Base-by-base conservation (phyloP, 2,329 filamentous ascomycete species). In the Colletotrichum ledebouriae region DNA sequence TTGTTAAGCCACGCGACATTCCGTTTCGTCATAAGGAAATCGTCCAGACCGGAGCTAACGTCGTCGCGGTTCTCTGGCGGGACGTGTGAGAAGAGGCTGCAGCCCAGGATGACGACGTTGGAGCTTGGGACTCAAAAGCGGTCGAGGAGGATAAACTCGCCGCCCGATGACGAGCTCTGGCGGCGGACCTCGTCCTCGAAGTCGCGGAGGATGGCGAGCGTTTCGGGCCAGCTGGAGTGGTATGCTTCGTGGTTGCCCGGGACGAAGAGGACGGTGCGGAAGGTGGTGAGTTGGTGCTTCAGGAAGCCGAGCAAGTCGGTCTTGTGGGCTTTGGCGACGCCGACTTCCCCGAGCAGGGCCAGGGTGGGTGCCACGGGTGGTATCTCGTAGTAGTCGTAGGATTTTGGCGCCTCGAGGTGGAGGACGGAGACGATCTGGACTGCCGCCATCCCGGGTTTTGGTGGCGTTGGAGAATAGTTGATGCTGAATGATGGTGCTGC, bases 221-320 rank as follows among this genome's bases (percentile, higher is more conserved):
- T 74, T 0, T 73, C 67, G 2, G 72, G 47, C 82, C 82, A 85
- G 44, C 13, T 76, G 4, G 79, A 80, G 52, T 76, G 72, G 70
- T 85, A 88, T 0, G 85, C 78, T 72, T 90, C 87, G 72, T 89
- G 86, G 71, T 89, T 89, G 0, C 87, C 86, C 0, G 83, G 74
- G 0, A 89, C 78, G 34, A 87, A 79, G 46, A 89, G 80, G 1
- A 89, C 83, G 2, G 78, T 73, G 5, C 77, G 73, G 71, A 88
- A 89, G 6, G 81, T 76, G 2, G 44, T 37, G 3, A 89, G 80
- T 71, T 88, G 86, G 2, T 70, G 72, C 12, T 73, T 77, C 10
- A 89, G 74, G 71, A 89, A 89, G 1, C 39, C 60, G 39, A 83
- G 76, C 70, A 82, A 82, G 1, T 82, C 80, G 13, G 79, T 72